Percentiles rank a stretch among this genome's conserved stretches.
These are phyloP conservation scores for Calycina herbarum DNA, from an alignment of 2,329 filamentous ascomycete genomes.

Conservation along the genomic window DNA sequence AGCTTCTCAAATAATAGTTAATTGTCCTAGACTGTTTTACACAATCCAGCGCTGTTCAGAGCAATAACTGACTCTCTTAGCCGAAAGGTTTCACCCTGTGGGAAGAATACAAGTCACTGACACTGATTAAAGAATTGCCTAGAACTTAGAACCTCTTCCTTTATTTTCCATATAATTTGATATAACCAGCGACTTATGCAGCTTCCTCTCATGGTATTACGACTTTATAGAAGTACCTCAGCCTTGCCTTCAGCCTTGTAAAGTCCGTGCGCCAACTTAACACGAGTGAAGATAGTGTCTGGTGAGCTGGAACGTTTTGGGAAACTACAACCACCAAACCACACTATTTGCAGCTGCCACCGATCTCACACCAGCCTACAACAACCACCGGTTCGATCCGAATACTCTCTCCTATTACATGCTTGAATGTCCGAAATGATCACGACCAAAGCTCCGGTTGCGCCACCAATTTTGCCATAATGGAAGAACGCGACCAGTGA, in stretches of 20 bases:
- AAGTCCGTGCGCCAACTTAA: background rate
- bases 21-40: too few relatives aligned
- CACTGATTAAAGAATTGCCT: too few relatives aligned
- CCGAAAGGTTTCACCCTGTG: too few relatives aligned
- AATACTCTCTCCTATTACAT: background rate
- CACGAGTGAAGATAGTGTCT: background rate
- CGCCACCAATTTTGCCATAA: background rate
- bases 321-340: background rate
- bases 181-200: too few relatives aligned
- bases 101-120: too few relatives aligned
- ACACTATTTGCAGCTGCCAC: background rate
- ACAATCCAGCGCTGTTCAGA: too few relatives aligned
- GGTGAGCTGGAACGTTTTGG: slow-evolving; percentile 1
- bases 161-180: too few relatives aligned
- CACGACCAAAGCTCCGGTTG: background rate
- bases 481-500: background rate
- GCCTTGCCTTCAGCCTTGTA: slow-evolving; percentile 7
- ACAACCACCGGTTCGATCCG: background rate
- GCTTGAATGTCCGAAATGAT: background rate
- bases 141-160: too few relatives aligned
- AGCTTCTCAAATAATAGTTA: too few relatives aligned
- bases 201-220: too few relatives aligned
- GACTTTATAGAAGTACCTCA: background rate
- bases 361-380: background rate
- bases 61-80: too few relatives aligned